phyloP scores from a whole-genome alignment of 108 stramenopile species.

The Ochromonas danica region DNA sequence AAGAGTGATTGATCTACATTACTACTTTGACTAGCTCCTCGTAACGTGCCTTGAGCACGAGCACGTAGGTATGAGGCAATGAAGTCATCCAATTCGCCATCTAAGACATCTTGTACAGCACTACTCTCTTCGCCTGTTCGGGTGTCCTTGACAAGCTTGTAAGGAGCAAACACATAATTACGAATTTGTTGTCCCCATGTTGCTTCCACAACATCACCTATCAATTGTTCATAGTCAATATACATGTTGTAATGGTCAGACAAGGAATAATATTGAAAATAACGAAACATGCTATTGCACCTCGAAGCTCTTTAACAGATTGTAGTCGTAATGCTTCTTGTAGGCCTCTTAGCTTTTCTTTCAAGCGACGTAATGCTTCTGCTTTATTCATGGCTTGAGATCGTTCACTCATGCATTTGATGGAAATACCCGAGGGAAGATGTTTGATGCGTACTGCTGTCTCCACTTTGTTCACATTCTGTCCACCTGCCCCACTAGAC shows the following conservation, averaged over 20 bases:
- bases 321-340: neutral
- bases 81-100: constrained; percentile 63
- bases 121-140: constrained; percentile 78
- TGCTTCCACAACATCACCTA: constrained; percentile 54
- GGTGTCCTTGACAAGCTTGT: constrained; percentile 93
- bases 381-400: constrained; percentile 44
- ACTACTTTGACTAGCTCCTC: too few species aligned
- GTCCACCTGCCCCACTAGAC: constrained; percentile 49
- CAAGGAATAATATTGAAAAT: neutral
- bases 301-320: too few species aligned
- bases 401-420: constrained; percentile 48
- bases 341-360: neutral
- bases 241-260: constrained; percentile 37
- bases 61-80: neutral
- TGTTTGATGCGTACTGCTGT: constrained; percentile 55
- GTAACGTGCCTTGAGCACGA: too few species aligned
- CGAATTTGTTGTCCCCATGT: constrained; percentile 92
- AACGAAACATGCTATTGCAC: neutral
- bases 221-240: constrained; percentile 47
- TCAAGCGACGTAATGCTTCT: neutral
- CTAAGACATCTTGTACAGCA: constrained; percentile 73
- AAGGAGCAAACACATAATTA: constrained; percentile 94
- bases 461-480: constrained; percentile 59
- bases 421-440: constrained; percentile 50
- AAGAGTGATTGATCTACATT: too few species aligned